These are phyloP conservation scores for Gastrolobium bilobum DNA, from an alignment of 306 rosid genomes.

Conservation along the genomic window DNA sequence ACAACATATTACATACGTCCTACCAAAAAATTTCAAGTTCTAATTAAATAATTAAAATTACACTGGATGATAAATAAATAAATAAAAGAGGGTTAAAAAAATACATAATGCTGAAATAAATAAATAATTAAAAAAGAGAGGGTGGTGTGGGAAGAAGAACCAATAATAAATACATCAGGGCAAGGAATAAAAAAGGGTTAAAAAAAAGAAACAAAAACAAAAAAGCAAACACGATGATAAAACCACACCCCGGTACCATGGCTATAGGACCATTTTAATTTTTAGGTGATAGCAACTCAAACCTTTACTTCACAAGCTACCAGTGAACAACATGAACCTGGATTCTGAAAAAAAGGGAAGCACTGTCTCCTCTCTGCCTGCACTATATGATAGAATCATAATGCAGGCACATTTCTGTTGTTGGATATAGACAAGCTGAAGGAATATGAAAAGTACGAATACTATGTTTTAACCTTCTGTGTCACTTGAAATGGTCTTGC, in stretches of 20 bases:
- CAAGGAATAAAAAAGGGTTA: neutral
- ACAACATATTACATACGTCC: neutral
- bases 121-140: neutral
- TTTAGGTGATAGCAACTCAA: slow-evolving; percentile 31
- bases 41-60: slow-evolving; percentile 27
- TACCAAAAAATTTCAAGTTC: slow-evolving; percentile 8
- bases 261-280: slow-evolving; percentile 18
- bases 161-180: neutral
- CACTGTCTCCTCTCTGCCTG: slow-evolving; percentile 46
- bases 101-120: neutral
- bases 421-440: slow-evolving; percentile 17
- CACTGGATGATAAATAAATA: neutral
- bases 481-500: slow-evolving; percentile 82
- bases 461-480: slow-evolving; percentile 5
- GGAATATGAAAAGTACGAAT: neutral
- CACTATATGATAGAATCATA: slow-evolving; percentile 21
- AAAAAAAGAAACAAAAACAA: neutral
- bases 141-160: slow-evolving; percentile 12
- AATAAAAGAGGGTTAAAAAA: neutral
- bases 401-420: slow-evolving; percentile 19
- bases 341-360: neutral
- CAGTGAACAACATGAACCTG: slow-evolving; percentile 1
- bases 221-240: slow-evolving; percentile 17
- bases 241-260: slow-evolving; percentile 18
- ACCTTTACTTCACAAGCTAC: slow-evolving; percentile 31